These are phyloP conservation scores for Astraeus odoratus DNA, from an alignment of 768 basidiomycete species.

Conservation along the genomic window DNA sequence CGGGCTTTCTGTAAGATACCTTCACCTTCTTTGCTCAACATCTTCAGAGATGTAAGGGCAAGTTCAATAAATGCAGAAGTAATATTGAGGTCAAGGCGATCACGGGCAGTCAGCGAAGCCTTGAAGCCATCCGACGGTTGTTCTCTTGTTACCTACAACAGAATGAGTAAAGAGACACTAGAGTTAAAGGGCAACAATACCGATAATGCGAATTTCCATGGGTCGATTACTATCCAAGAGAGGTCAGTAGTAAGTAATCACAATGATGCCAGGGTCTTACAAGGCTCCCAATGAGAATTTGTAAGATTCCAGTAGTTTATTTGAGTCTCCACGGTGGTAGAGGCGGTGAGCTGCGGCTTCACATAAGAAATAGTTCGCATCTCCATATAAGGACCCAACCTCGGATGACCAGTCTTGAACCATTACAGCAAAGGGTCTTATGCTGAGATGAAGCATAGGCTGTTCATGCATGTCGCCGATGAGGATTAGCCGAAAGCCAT, in stretches of 20 bases:
- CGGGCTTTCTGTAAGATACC: conserved; percentile 67
- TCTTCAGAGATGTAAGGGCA: conserved; percentile 61
- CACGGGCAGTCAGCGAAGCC: conserved; percentile 62
- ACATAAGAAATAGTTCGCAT: neutral
- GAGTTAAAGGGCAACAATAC: conserved; percentile 31
- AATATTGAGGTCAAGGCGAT: conserved; percentile 85
- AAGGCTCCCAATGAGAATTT: conserved; percentile 97
- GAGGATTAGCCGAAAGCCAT: conserved; percentile 87
- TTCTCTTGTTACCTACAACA: conserved; percentile 47
- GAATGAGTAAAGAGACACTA: conserved; percentile 8
- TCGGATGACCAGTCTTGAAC: conserved; percentile 94
- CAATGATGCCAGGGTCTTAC: conserved; percentile 35
- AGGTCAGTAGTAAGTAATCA: conserved; percentile 8
- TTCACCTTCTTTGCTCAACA: conserved; percentile 71
- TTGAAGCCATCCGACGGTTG: conserved; percentile 43
- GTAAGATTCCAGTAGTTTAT: conserved; percentile 96
- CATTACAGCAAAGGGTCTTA: conserved; percentile 75
- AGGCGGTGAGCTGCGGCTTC: conserved; percentile 64
- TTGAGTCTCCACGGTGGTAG: conserved; percentile 71
- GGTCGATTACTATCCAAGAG: conserved; percentile 70
- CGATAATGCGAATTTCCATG: conserved; percentile 80
- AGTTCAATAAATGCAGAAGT: conserved; percentile 88
- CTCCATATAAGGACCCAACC: conserved; percentile 35
- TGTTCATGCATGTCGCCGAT: conserved; percentile 95
- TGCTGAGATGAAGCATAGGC: conserved; percentile 83